Evolutionary conservation across 805 yeast genomes (phyloP), one percentile per base, ranked within the genome.

Genomic region (Monosporozyma aquatica): DNA sequence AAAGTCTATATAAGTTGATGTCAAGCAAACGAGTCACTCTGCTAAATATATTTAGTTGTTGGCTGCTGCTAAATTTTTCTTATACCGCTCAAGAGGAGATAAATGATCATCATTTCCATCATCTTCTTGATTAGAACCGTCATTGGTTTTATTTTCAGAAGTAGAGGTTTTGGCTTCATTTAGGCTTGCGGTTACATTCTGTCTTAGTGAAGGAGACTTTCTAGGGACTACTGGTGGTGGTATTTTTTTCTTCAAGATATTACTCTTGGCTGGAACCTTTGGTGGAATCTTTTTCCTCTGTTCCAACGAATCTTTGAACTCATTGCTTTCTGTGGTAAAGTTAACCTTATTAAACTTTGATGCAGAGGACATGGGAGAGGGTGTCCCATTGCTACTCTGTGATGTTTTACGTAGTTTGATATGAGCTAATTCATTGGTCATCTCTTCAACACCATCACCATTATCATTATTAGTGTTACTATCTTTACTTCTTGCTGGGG

Each of bases 161-260:
- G 25, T 25, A 18, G 37, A n/a, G n/a, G n/a, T n/a, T n/a, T n/a
- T n/a, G n/a, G n/a, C n/a, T n/a, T n/a, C n/a, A n/a, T n/a, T n/a
- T n/a, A n/a, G n/a, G n/a, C n/a, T n/a, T n/a, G n/a, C n/a, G n/a
- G n/a, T n/a, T n/a, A n/a, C n/a, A n/a, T n/a, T 22, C 11, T 41
- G 27, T 28, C 30, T 38, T 23, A 47, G 39, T 6, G 43, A 39
- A 8, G 43, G 21, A 7, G 47, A 43, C 24, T 52, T 48, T 14
- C 23, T 42, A 13, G 56, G 55, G n/a, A 52, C 47, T 4, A 44
- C 38, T 17, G 58, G 53, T 13, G 51, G 48, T 9, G 30, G 35
- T 9, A 30, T 10, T 13, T 30, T 41, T 14, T 42, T 30, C 23
- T 30, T 30, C 23, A 30, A 30, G 18, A 23, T 15, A 18, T 44